Evolutionary conservation across 2,329 filamentous ascomycete genomes (phyloP).

Genomic region (Alternaria postmessia): DNA sequence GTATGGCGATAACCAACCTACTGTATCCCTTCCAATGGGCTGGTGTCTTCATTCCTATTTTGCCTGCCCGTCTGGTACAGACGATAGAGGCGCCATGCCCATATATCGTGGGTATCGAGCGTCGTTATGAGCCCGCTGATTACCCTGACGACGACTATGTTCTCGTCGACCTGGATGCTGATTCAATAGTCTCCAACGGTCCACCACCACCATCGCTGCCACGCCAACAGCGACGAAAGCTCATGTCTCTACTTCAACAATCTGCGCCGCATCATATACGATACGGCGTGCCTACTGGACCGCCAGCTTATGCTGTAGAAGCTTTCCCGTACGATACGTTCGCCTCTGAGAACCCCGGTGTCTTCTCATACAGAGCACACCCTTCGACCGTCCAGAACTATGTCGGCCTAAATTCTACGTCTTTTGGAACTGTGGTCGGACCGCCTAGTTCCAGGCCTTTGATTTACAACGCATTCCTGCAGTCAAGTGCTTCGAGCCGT

Average conservation of each 20-base stretch:
- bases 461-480: conserved; percentile 90
- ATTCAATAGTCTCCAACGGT: conserved; percentile 85
- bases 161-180: conserved; percentile 89
- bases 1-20: conserved; percentile 82
- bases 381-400: conserved; percentile 82
- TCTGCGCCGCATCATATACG: conserved; percentile 89
- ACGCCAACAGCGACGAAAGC: conserved; percentile 87
- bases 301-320: conserved; percentile 91
- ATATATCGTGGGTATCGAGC: conserved; percentile 95
- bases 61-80: conserved; percentile 86
- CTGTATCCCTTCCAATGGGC: conserved; percentile 93
- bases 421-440: conserved; percentile 76
- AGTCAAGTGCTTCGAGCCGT: conserved; percentile 71
- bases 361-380: conserved; percentile 77
- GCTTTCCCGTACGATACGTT: conserved; percentile 91
- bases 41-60: conserved; percentile 90
- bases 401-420: conserved; percentile 86
- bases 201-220: conserved; percentile 80
- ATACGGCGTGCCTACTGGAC: conserved; percentile 85
- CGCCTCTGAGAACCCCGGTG: conserved; percentile 80
- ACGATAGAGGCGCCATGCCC: conserved; percentile 94
- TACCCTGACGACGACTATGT: conserved; percentile 96
- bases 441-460: conserved; percentile 64
- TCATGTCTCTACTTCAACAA: conserved; percentile 84
- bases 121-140: conserved; percentile 84